These are phyloP conservation scores for Dactylonectria macrodidyma DNA, from an alignment of 2,329 filamentous ascomycete species.

Conservation along the genomic window DNA sequence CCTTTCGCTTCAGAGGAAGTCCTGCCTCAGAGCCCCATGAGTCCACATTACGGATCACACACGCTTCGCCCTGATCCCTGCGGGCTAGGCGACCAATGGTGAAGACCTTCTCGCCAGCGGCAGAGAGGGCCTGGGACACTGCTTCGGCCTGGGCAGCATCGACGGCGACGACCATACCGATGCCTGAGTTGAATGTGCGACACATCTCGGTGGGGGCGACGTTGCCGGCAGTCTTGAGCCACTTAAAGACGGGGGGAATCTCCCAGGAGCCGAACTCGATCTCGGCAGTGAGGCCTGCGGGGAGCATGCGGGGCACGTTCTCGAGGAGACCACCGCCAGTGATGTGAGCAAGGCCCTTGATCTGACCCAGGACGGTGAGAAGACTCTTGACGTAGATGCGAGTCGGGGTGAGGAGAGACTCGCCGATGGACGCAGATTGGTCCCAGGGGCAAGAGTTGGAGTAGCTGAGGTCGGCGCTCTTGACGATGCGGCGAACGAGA, in stretches of 20 bases:
- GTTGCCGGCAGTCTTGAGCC: conserved; percentile 83
- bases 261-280: conserved; percentile 85
- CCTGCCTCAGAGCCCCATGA: conserved; percentile 49
- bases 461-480: conserved; percentile 80
- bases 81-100: conserved; percentile 80
- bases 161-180: conserved; percentile 95
- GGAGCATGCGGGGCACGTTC: conserved; percentile 96
- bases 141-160: conserved; percentile 73
- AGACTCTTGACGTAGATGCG: conserved; percentile 92
- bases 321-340: conserved; percentile 94
- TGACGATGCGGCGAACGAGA: conserved; percentile 91
- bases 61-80: conserved; percentile 60
- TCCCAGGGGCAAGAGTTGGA: conserved; percentile 84
- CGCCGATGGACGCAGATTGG: conserved; percentile 73
- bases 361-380: conserved; percentile 75
- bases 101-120: conserved; percentile 79
- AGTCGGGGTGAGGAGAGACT: conserved; percentile 88
- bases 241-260: conserved; percentile 85
- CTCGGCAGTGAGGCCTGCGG: conserved; percentile 81
- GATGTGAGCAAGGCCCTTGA: conserved; percentile 97
- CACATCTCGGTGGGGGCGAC: conserved; percentile 86
- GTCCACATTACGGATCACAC: conserved; percentile 53
- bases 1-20: conserved; percentile 46
- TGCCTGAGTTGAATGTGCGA: conserved; percentile 92
- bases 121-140: conserved; percentile 73